Base-by-base conservation (phyloP, 805 yeast species). In the Clavispora phyllophila region DNA sequence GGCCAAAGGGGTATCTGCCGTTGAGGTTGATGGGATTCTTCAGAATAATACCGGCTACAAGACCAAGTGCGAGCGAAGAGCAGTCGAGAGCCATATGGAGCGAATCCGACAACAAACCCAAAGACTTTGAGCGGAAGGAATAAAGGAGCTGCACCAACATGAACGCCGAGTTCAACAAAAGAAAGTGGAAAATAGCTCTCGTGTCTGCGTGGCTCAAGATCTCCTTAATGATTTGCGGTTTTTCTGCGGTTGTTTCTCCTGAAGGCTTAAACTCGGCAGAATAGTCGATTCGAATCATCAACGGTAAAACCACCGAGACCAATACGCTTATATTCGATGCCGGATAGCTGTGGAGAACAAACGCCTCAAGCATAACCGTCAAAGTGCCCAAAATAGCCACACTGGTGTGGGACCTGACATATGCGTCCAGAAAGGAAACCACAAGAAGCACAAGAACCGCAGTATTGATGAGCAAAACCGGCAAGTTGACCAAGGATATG, bases 31-130 rank as follows among this genome's bases (percentile, higher is more conserved):
- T 57, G 43, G 50, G 73, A 50, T 49, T 66, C 50, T 57, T 70
- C 44, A 71, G 64, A 15, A 65, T 64, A 12, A 79, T 74, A 18
- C 95, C 87, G 0, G 99, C 99, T 20, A 91, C 72, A 2, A 93
- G 68, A 0, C 99, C 99, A 24, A 93, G 76, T 3, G 93, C 80
- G 42, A 93, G 68, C 0, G 98, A 95, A 0, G 88, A 76, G 61
- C 99, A 93, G 62, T 93, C 99, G 43, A 93, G 71, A 2, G 95
- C 85, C 99, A 93, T 93, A 62, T 93, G 99, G 40, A 93, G 72
- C 1, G 96, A 88, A 58, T 93, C 99, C 15, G 96, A 88, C 40
- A 93, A 63, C 19, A 93, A 70, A 9, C 99, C 97, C 36, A 93
- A 68, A 0, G 98, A 91, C 57, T 87, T 90, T 1, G 98, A 89